Evolutionary conservation across 1,284 basidiomycete genomes (phyloP), one percentile per base, ranked within the genome.

Genomic region (Irpex sp.): DNA sequence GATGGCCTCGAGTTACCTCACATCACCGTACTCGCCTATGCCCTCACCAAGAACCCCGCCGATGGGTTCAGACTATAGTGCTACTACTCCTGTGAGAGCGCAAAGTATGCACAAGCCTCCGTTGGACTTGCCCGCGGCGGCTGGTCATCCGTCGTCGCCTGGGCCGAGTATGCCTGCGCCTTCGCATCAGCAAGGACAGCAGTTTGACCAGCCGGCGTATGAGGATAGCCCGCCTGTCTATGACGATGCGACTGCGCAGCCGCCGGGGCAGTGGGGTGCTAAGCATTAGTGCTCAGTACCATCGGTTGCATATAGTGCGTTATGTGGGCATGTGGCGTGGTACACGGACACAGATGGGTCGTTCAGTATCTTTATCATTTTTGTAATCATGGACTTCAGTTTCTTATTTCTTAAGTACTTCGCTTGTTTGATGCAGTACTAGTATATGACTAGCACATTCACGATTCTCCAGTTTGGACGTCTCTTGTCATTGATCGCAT

Each of bases 151-250:
- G 13, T 36, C 54, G 13, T 15, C 64, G 68, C 3, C 40, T 66
- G 26, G 54, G 4, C 54, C 54, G 3, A 56, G 54, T 56, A 15
- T 31, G 54, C 54, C 54, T 37, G 54, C 21, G 17, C 75, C 78
- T 48, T 37, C 37, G 37, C 58, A 54, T 4, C 17, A 9, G 54
- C 51, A 38, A 4, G 31, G 31, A 31, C 31, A 31, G 31, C 31
- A 31, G 31, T 31, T 31, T 34, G 52, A 56, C 11, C 44, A 69
- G 19, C 63, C 62, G 65, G 66, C 70, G 64, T 79, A 83, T 64
- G 74, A 82, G 17, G 88, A 89, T 51, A 81, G 75, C 47, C 89
- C 89, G 13, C 88, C 88, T 19, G 78, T 77, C 62, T 91, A 91
- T 71, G 88, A 89, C 36, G 77, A 79, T 13, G 82, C 81, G 40